Evolutionary conservation across 2,329 filamentous ascomycete species (phyloP).

Genomic region (Pseudogymnoascus sp.): DNA sequence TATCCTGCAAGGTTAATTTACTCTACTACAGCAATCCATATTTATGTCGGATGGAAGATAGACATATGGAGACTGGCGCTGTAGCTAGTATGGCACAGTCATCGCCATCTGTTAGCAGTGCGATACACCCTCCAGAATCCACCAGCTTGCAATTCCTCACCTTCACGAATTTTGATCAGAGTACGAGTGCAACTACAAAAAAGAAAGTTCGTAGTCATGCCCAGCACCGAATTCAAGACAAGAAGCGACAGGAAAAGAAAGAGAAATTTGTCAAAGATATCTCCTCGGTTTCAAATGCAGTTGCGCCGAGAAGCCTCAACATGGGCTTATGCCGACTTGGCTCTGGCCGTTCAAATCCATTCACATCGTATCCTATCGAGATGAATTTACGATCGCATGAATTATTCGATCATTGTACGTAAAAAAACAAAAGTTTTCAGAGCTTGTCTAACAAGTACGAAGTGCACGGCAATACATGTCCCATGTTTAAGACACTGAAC

Average conservation of each 20-base stretch:
- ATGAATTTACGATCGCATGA: constrained; percentile 15
- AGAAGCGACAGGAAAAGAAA: neutral
- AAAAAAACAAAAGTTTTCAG: neutral
- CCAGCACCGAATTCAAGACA: constrained; percentile 11
- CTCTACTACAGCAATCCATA: neutral
- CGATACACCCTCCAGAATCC: neutral
- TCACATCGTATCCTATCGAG: constrained; percentile 12
- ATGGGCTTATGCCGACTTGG: neutral
- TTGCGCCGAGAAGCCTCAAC: neutral
- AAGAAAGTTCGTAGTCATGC: constrained; percentile 15
- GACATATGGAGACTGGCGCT: neutral
- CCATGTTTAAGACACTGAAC: constrained; percentile 15
- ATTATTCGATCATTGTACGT: constrained; percentile 16
- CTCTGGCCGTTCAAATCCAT: constrained; percentile 13
- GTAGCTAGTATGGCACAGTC: neutral
- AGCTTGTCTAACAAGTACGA: neutral
- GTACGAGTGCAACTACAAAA: constrained; percentile 9
- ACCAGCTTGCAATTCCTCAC: constrained; percentile 12
- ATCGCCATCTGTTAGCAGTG: neutral
- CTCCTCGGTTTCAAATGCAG: neutral
- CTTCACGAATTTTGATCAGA: constrained; percentile 14
- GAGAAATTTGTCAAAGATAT: constrained; percentile 1
- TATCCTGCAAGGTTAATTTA: neutral
- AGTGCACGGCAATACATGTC: constrained; percentile 15
- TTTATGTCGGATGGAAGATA: neutral